Percentiles rank a stretch among this genome's conserved stretches.
Conservation (phyloP, 75 land plant species). For the Cunninghamia lanceolata region DNA sequence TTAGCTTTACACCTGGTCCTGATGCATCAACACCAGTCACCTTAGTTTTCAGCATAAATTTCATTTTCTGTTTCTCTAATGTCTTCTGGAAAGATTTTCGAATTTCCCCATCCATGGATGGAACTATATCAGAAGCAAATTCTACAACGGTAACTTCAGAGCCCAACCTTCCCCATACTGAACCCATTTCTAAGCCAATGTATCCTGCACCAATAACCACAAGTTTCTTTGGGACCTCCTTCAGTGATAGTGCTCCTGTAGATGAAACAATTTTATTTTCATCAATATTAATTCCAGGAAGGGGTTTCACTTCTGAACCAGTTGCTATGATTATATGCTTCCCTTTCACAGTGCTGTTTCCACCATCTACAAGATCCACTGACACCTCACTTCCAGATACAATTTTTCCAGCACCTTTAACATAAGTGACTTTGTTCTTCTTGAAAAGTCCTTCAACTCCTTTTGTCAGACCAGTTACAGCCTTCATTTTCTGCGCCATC, state of each 20-base stretch:
- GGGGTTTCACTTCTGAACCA: slow-evolving; percentile 81
- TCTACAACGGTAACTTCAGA: too few species aligned
- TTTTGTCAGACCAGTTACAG: slow-evolving; percentile 74
- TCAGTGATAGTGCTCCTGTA: slow-evolving; percentile 82
- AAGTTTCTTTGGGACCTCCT: slow-evolving; percentile 82
- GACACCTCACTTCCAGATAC: slow-evolving; percentile 68
- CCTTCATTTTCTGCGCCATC: slow-evolving; percentile 88
- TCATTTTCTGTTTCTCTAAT: slow-evolving; percentile 40
- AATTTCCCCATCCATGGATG: slow-evolving; percentile 88
- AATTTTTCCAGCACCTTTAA: slow-evolving; percentile 92
- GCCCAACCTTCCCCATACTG: too few species aligned
- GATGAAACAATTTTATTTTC: slow-evolving; percentile 96
- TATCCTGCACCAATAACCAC: slow-evolving; percentile 96
- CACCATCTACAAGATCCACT: slow-evolving; percentile 77
- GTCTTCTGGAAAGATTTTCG: slow-evolving; percentile 78
- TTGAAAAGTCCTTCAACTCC: slow-evolving; percentile 97
- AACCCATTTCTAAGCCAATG: slow-evolving; percentile 48
- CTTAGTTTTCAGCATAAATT: slow-evolving; percentile 95
- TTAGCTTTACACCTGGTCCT: slow-evolving; percentile 63
- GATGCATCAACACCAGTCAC: slow-evolving; percentile 83
- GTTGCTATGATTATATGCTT: slow-evolving; percentile 95
- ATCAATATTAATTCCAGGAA: slow-evolving; percentile 46
- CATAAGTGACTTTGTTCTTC: slow-evolving; percentile 94
- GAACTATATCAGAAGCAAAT: slow-evolving; percentile 56
- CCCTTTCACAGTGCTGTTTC: slow-evolving; percentile 63